Evolutionary conservation across 2,329 filamentous ascomycete species (phyloP).

Genomic region (Fusarium tupiense): DNA sequence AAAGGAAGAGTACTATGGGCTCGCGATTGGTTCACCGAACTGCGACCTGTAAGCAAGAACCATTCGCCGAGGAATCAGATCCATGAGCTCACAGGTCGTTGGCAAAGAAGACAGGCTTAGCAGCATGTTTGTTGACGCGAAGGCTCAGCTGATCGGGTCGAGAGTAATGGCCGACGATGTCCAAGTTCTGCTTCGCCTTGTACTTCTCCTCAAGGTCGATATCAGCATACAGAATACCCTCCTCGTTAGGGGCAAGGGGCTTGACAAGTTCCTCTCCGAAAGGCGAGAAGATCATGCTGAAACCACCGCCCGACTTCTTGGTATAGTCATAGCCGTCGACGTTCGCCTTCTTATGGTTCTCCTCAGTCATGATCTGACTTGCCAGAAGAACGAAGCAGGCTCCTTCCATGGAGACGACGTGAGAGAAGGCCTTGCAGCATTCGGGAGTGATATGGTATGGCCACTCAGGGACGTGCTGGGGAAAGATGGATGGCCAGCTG

Average conservation of each 20-base stretch:
- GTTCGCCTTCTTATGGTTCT: constrained; percentile 45
- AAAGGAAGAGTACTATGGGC: background rate
- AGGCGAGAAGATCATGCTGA: constrained; percentile 47
- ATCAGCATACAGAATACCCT: constrained; percentile 51
- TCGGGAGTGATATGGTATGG: constrained; percentile 39
- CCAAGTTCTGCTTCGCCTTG: constrained; percentile 47
- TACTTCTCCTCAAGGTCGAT: constrained; percentile 45
- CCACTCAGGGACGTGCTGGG: constrained; percentile 23
- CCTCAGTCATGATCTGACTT: constrained; percentile 56
- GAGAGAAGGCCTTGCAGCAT: constrained; percentile 51
- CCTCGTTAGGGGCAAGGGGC: constrained; percentile 38
- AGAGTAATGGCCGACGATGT: constrained; percentile 48
- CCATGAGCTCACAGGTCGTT: background rate
- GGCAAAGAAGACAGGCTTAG: constrained; percentile 8
- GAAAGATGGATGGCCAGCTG: constrained; percentile 53
- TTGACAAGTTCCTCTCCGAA: constrained; percentile 44
- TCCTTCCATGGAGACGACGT: constrained; percentile 65
- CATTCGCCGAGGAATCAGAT: background rate
- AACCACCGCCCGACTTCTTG: constrained; percentile 36
- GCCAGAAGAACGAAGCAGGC: constrained; percentile 63
- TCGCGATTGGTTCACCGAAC: background rate
- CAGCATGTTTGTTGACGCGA: background rate
- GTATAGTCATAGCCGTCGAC: constrained; percentile 45
- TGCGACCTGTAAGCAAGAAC: background rate
- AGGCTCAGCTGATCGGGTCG: constrained; percentile 52